Percentiles rank a stretch among this genome's conserved stretches.
phyloP scores from a whole-genome alignment of 164 flowering plant species.

The Buxus sempervirens region DNA sequence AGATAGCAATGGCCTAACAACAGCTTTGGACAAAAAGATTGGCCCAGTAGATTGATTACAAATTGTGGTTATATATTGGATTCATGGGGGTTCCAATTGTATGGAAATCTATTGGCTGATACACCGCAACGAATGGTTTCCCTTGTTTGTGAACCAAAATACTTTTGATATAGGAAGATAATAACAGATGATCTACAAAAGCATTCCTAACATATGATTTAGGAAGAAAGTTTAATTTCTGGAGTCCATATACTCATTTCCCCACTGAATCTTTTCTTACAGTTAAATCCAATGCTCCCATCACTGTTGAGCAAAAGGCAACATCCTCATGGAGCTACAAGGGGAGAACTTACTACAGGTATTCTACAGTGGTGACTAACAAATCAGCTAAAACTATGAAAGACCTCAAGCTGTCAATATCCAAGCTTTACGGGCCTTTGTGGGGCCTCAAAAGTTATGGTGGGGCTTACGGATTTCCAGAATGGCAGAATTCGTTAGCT shows the following conservation, averaged over 20 bases:
- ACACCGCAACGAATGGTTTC: too few species aligned
- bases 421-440: slow-evolving; percentile 73
- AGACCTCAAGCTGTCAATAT: slow-evolving; percentile 52
- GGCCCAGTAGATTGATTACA: too few species aligned
- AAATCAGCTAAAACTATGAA: slow-evolving; percentile 58
- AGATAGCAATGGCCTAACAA: too few species aligned
- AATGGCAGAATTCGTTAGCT: slow-evolving; percentile 58
- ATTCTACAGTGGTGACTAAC: slow-evolving; percentile 66
- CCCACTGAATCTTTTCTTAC: slow-evolving; percentile 15
- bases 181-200: background rate
- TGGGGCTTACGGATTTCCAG: slow-evolving; percentile 47
- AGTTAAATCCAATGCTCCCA: slow-evolving; percentile 37
- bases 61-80: too few species aligned
- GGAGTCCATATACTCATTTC: background rate
- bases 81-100: too few species aligned
- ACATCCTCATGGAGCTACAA: slow-evolving; percentile 58
- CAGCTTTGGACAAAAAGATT: too few species aligned
- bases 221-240: background rate
- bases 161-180: too few species aligned
- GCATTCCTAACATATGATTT: too few species aligned
- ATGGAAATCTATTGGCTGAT: too few species aligned
- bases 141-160: too few species aligned
- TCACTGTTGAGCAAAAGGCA: slow-evolving; percentile 51
- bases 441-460: slow-evolving; percentile 74
- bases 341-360: slow-evolving; percentile 75